Conservation (phyloP, 495 filamentous ascomycete species). For the Parmelia sp. region DNA sequence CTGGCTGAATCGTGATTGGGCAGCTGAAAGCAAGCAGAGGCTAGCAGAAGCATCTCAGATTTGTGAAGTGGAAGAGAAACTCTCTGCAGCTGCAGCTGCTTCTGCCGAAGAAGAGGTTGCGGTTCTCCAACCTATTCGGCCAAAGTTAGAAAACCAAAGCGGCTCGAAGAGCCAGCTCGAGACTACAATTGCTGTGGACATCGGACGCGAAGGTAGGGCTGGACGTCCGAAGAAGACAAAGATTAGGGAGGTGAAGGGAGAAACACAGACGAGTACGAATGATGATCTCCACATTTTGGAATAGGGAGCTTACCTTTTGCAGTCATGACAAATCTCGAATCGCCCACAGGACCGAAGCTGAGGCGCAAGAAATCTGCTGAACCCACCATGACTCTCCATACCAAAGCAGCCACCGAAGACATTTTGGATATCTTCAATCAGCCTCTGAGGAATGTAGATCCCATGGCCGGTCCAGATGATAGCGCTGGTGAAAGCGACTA, state of each 20-base stretch:
- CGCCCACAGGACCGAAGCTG: conserved; percentile 70
- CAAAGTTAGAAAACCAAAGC: conserved; percentile 10
- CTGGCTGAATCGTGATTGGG: conserved; percentile 69
- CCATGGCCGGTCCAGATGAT: conserved; percentile 35
- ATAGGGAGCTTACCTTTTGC: conserved; percentile 24
- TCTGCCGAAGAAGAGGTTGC: background rate
- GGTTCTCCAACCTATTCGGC: conserved; percentile 1
- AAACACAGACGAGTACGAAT: conserved; percentile 74
- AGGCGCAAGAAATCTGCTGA: conserved; percentile 68
- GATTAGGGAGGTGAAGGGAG: conserved; percentile 63
- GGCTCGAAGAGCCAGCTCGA: conserved; percentile 19
- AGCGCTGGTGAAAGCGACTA: conserved; percentile 50
- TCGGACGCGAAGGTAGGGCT: conserved; percentile 33
- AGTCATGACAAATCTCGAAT: conserved; percentile 92
- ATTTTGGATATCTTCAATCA: conserved; percentile 97
- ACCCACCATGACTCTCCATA: conserved; percentile 96
- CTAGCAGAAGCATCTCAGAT: background rate
- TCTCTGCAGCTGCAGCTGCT: background rate
- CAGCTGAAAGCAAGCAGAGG: conserved; percentile 17
- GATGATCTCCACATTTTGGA: background rate
- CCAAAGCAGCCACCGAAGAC: conserved; percentile 89
- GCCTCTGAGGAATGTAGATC: conserved; percentile 57
- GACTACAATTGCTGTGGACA: conserved; percentile 31
- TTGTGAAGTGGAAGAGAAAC: background rate
- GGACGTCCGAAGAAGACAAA: conserved; percentile 59